phyloP scores from a whole-genome alignment of 306 rosid genomes.

The Spatholobus suberectus region DNA sequence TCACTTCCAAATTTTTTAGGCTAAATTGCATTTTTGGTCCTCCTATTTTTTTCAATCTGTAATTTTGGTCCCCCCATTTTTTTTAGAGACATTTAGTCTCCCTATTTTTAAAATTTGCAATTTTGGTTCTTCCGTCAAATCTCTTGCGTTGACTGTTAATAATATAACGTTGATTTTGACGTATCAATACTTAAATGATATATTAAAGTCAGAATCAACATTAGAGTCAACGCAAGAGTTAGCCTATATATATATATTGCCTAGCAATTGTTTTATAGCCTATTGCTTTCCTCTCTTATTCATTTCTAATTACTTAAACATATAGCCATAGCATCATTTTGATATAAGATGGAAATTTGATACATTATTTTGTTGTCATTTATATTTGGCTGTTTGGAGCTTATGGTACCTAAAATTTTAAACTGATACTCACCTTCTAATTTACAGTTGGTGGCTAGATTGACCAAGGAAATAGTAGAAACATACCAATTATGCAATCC shows the following conservation, averaged over 20 bases:
- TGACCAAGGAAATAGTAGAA: conserved; percentile 91
- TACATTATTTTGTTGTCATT: background rate
- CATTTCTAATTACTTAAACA: conserved; percentile 21
- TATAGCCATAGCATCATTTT: conserved; percentile 3
- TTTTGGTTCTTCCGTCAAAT: too few relatives aligned
- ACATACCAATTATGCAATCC: conserved; percentile 93
- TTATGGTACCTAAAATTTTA: conserved; percentile 33
- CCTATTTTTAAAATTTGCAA: too few relatives aligned
- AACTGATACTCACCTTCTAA: conserved; percentile 51
- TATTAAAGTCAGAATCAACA: too few relatives aligned
- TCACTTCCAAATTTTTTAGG: too few relatives aligned
- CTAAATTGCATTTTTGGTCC: too few relatives aligned
- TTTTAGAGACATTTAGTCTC: too few relatives aligned
- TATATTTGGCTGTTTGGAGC: conserved; percentile 39
- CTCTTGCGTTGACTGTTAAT: too few relatives aligned
- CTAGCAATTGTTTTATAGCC: background rate
- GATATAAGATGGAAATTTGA: conserved; percentile 19
- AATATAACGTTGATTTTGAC: too few relatives aligned
- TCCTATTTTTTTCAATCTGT: too few relatives aligned
- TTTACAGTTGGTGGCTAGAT: conserved; percentile 86
- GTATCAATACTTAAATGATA: too few relatives aligned
- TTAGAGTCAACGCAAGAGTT: too few relatives aligned
- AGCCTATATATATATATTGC: background rate
- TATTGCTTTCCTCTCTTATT: background rate
- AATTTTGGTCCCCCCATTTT: too few relatives aligned